Conservation (phyloP, 768 basidiomycete species). For the Agrocybe pediades region DNA sequence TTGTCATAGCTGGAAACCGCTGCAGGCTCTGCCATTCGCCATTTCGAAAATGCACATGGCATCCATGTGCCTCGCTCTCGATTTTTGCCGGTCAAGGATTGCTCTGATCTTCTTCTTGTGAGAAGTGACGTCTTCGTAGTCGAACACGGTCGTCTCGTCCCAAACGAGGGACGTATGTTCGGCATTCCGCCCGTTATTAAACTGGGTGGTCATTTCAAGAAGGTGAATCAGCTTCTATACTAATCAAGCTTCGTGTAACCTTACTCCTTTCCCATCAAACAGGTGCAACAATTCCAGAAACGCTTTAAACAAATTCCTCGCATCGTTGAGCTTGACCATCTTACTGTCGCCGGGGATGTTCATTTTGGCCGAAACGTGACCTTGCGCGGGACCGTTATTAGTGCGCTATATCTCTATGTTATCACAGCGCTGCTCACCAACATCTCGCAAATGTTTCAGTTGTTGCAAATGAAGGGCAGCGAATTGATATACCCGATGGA, state of each 20-base stretch:
- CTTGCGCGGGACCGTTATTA: slow-evolving; percentile 87
- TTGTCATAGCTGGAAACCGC: slow-evolving; percentile 84
- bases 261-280: not conserved
- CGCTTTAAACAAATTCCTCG: slow-evolving; percentile 93
- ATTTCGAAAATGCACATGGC: slow-evolving; percentile 87
- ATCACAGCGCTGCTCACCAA: not conserved
- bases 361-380: slow-evolving; percentile 86
- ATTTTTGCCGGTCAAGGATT: slow-evolving; percentile 89
- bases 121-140: slow-evolving; percentile 92
- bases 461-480: slow-evolving; percentile 80
- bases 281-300: slow-evolving; percentile 88
- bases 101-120: slow-evolving; percentile 85
- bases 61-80: slow-evolving; percentile 92
- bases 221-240: slow-evolving; percentile 43
- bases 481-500: slow-evolving; percentile 83
- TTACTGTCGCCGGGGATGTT: slow-evolving; percentile 91
- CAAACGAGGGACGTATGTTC: slow-evolving; percentile 82
- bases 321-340: slow-evolving; percentile 88
- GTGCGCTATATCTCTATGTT: slow-evolving; percentile 28
- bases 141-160: slow-evolving; percentile 81
- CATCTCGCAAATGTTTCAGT: slow-evolving; percentile 32
- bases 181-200: slow-evolving; percentile 90
- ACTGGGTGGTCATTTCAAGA: slow-evolving; percentile 95
- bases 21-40: slow-evolving; percentile 90
- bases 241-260: not conserved